Conservation (phyloP, 306 rosid genomes). For the Casuarina equisetifolia region DNA sequence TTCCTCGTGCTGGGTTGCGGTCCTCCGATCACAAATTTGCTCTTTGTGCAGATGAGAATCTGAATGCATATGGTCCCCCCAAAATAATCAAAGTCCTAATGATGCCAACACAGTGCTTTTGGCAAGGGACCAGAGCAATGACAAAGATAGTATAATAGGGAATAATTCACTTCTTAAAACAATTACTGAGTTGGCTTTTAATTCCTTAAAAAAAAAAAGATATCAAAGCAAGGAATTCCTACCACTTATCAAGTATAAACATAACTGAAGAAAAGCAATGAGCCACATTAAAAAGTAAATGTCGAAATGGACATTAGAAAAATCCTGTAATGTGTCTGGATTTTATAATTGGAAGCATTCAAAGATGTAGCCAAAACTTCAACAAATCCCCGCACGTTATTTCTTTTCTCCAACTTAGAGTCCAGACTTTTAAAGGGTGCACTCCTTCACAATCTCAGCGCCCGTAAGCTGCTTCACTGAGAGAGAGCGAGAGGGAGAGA, state of each 20-base stretch:
- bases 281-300: slow-evolving; percentile 27
- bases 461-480: slow-evolving; percentile 26
- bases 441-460: slow-evolving; percentile 41
- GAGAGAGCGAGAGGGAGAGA: slow-evolving; percentile 21
- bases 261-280: slow-evolving; percentile 32
- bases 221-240: slow-evolving; percentile 3
- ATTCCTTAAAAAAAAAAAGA: slow-evolving; percentile 2
- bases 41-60: slow-evolving; percentile 3
- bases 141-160: neutral
- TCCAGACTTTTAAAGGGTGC: slow-evolving; percentile 45
- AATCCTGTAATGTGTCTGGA: slow-evolving; percentile 22
- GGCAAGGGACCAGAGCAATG: slow-evolving; percentile 24
- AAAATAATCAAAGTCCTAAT: slow-evolving; percentile 14
- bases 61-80: slow-evolving; percentile 13
- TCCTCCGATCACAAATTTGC: neutral
- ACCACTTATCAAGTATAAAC: slow-evolving; percentile 27
- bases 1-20: neutral
- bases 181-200: neutral
- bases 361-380: slow-evolving; percentile 27
- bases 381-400: slow-evolving; percentile 16
- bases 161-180: neutral
- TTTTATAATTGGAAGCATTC: slow-evolving; percentile 47
- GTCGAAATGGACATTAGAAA: slow-evolving; percentile 39
- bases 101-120: slow-evolving; percentile 16
- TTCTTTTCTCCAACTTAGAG: slow-evolving; percentile 28